These are phyloP conservation scores for Sclerotinia nivalis DNA, from an alignment of 2,329 filamentous ascomycete genomes.

Conservation along the genomic window DNA sequence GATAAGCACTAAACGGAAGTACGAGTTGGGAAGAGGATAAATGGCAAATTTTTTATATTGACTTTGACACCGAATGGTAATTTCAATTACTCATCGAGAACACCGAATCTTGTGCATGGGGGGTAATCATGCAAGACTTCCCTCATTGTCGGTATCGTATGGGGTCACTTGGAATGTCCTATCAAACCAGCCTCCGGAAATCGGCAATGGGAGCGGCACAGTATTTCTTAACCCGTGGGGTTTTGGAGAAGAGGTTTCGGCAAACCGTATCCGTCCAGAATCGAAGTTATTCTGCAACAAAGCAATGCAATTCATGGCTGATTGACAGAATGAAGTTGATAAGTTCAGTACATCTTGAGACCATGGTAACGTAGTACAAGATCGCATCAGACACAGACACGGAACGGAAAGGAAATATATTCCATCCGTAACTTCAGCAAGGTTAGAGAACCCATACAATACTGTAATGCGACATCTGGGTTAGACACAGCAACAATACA, in stretches of 20 bases:
- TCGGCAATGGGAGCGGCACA: not conserved
- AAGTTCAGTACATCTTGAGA: not conserved
- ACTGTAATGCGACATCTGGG: not conserved
- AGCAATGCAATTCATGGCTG: not conserved
- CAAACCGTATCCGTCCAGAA: not conserved
- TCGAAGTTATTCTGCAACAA: not conserved
- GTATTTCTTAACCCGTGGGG: not conserved
- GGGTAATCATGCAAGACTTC: not conserved
- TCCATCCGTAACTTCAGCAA: not conserved
- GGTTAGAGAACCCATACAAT: not conserved
- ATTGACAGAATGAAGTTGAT: not conserved
- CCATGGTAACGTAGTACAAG: not conserved
- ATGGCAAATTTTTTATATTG: not conserved
- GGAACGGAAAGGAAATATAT: not conserved
- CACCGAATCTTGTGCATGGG: conserved; percentile 5
- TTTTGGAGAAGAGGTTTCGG: not conserved
- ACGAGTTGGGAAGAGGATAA: not conserved
- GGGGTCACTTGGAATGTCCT: not conserved
- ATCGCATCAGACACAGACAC: not conserved
- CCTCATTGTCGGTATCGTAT: not conserved
- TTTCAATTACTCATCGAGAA: conserved; percentile 9
- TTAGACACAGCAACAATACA: not conserved
- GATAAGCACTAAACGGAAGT: conserved; percentile 15
- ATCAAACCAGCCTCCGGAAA: not conserved
- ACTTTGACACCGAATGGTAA: not conserved